Evolutionary conservation across 2,329 filamentous ascomycete species (phyloP), one percentile per base, ranked within the genome.

Genomic region (Cryphonectria parasitica): DNA sequence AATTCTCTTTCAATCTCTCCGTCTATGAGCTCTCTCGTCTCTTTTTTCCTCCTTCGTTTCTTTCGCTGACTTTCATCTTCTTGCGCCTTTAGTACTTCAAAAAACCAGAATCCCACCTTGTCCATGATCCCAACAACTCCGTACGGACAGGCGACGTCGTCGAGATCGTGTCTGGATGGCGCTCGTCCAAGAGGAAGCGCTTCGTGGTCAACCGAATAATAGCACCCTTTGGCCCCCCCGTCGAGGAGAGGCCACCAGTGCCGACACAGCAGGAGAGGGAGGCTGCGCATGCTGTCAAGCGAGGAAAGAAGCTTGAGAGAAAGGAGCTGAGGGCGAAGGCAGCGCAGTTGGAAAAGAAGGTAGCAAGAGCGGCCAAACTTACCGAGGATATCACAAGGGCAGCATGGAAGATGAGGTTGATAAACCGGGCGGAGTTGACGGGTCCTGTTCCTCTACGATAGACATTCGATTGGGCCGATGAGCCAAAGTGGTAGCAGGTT

Each of bases 131-230:
- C 39, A 89, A 88, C 79, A 88, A 89, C 75, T 94, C 91, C 36
- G 86, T 94, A 52, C 86, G 90, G 70, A 87, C 87, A 66, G 93
- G 93, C 77, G 93, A 96, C 79, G 88, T 95, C 3, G 88, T 96
- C 39, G 86, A 89, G 73, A 92, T 95, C 75, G 84, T 85, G 10
- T 86, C 89, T 6, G 90, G 90, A 69, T 90, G 87, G 86, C 88
- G 88, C 67, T 88, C 87, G 8, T 89, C 88, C 56, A 89, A 89
- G 73, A 82, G 85, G 73, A 93, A 95, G 75, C 88, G 89, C 36
- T 92, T 95, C 76, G 89, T 95, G 49, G 90, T 96, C 39, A 89
- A 90, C 74, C 84, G 87, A 72, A 94, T 96, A 75, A 87, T 95
- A 72, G 90, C 92, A 3, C 92, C 91, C 2, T 83, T 83, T 66